Conservation (phyloP, 768 basidiomycete species). For the Russula sp. region DNA sequence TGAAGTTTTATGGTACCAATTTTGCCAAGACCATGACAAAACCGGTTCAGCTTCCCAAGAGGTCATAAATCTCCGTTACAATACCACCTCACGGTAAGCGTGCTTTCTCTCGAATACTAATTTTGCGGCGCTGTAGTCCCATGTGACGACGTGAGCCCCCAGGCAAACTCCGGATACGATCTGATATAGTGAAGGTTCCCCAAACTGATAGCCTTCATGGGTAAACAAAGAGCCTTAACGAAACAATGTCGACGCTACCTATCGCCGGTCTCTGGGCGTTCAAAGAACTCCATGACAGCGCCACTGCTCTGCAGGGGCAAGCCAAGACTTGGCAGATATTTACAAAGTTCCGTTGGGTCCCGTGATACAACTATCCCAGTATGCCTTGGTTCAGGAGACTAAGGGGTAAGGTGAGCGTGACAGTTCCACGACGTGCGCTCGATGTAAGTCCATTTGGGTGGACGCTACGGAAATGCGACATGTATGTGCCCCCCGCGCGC, state of each 20-base stretch:
- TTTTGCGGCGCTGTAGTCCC: neutral
- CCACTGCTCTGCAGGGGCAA: neutral
- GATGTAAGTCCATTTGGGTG: neutral
- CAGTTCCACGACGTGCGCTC: neutral
- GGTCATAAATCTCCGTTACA: neutral
- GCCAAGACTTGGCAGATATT: neutral
- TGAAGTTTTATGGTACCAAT: neutral
- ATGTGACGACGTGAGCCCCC: neutral
- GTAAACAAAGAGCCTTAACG: neutral
- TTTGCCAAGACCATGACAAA: neutral
- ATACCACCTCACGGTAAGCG: neutral
- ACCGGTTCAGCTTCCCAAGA: neutral
- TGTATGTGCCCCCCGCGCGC: neutral
- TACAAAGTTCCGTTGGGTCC: neutral
- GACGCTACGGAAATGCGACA: neutral
- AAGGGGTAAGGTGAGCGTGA: neutral
- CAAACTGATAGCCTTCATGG: neutral
- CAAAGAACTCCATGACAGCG: conserved; percentile 1
- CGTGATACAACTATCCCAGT: neutral
- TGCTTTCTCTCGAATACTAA: neutral
- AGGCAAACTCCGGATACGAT: neutral
- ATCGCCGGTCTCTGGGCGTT: conserved; percentile 2
- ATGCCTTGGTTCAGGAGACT: neutral
- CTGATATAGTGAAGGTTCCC: neutral
- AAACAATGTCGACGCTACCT: neutral